A percentile compares a stretch with the other conserved stretches of the same genome.
These are phyloP conservation scores for Pichia sp. DNA, from an alignment of 1,139 yeast species.

Conservation along the genomic window DNA sequence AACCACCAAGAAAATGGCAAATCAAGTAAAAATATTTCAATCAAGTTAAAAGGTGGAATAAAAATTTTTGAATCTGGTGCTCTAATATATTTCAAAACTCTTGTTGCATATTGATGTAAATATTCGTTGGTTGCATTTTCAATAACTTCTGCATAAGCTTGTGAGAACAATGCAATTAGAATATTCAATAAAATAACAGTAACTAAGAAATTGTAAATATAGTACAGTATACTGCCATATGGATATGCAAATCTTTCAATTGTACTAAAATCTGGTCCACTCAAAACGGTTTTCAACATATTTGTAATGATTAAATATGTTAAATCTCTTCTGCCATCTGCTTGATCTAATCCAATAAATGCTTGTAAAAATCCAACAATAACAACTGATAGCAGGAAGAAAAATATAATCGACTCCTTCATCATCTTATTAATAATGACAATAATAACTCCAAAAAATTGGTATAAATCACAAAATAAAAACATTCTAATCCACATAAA, in stretches of 20 bases:
- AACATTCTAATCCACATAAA: slow-evolving; percentile 79
- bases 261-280: slow-evolving; percentile 41
- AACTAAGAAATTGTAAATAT: slow-evolving; percentile 68
- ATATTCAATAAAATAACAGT: slow-evolving; percentile 71
- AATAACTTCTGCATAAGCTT: slow-evolving; percentile 75
- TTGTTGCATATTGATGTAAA: slow-evolving; percentile 77
- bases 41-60: slow-evolving; percentile 77
- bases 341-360: slow-evolving; percentile 77
- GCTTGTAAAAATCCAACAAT: slow-evolving; percentile 82
- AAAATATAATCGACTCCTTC: slow-evolving; percentile 77
- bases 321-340: slow-evolving; percentile 78
- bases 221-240: slow-evolving; percentile 71
- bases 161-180: slow-evolving; percentile 75
- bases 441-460: slow-evolving; percentile 83
- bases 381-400: slow-evolving; percentile 63
- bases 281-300: slow-evolving; percentile 50
- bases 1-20: slow-evolving; percentile 38
- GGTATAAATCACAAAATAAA: slow-evolving; percentile 69
- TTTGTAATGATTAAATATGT: slow-evolving; percentile 59
- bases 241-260: slow-evolving; percentile 75
- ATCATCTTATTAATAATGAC: slow-evolving; percentile 81
- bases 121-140: slow-evolving; percentile 82
- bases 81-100: slow-evolving; percentile 74
- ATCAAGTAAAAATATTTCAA: slow-evolving; percentile 49
- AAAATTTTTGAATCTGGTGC: slow-evolving; percentile 85